Conservation (phyloP, 495 filamentous ascomycete species). For the Penicillium longicatenatum region DNA sequence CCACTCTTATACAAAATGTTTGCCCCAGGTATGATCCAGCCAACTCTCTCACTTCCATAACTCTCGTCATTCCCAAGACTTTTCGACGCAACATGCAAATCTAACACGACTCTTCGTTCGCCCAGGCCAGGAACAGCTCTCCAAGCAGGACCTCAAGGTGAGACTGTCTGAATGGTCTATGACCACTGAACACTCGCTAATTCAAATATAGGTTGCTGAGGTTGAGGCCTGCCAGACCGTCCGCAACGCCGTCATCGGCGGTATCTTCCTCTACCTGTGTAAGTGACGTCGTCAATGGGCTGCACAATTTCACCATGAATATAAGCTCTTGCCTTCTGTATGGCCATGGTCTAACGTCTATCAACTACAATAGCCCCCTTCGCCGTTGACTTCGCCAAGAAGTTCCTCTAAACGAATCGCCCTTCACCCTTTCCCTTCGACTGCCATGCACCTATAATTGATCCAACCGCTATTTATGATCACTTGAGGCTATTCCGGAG, state of each 20-base stretch:
- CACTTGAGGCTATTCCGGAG: constrained; percentile 6
- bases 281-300: constrained; percentile 35
- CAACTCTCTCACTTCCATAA: neutral
- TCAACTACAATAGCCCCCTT: constrained; percentile 65
- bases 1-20: constrained; percentile 42
- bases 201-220: constrained; percentile 57
- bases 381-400: constrained; percentile 72
- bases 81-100: neutral
- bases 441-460: constrained; percentile 5
- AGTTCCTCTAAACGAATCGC: constrained; percentile 62
- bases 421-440: constrained; percentile 5
- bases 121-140: constrained; percentile 47
- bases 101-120: constrained; percentile 6
- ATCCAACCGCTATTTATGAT: constrained; percentile 14
- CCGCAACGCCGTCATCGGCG: constrained; percentile 60
- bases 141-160: constrained; percentile 52
- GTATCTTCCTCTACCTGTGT: constrained; percentile 82
- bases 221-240: constrained; percentile 68
- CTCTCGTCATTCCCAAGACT: neutral
- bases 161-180: constrained; percentile 1
- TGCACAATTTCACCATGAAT: constrained; percentile 13
- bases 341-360: constrained; percentile 3
- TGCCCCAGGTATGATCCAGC: constrained; percentile 38
- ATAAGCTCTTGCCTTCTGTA: neutral
- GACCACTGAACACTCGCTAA: constrained; percentile 5